Percentiles rank a stretch among this genome's conserved stretches.
These are phyloP conservation scores for Plasmodium knowlesi DNA, from an alignment of 169 alveolate genomes.

Conservation along the genomic window DNA sequence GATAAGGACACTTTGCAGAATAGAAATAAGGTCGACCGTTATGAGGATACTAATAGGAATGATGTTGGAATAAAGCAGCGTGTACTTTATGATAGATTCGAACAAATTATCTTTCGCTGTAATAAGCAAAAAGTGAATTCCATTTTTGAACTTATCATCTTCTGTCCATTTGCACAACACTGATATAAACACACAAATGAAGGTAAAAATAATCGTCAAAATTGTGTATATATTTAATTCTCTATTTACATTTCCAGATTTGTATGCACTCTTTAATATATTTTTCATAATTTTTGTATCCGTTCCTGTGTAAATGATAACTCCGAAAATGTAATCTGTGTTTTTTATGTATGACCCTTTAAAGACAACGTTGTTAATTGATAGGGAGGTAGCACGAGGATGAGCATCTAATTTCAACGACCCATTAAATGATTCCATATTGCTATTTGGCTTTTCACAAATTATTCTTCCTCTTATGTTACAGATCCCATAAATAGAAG, in stretches of 20 bases:
- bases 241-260: constrained; percentile 79
- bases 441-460: constrained; percentile 84
- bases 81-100: constrained; percentile 59
- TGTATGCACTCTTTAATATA: constrained; percentile 71
- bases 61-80: constrained; percentile 42
- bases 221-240: constrained; percentile 79
- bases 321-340: constrained; percentile 83
- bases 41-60: constrained; percentile 70
- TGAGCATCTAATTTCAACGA: constrained; percentile 83
- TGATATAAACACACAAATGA: constrained; percentile 62
- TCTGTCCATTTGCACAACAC: constrained; percentile 75
- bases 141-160: constrained; percentile 68
- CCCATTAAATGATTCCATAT: constrained; percentile 83
- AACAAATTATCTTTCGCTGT: constrained; percentile 48
- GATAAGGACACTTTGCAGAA: constrained; percentile 50
- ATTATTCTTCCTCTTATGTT: constrained; percentile 81
- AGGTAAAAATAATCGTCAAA: constrained; percentile 30
- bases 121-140: constrained; percentile 35
- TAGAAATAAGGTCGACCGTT: constrained; percentile 57
- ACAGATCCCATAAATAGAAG: constrained; percentile 81
- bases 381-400: constrained; percentile 83
- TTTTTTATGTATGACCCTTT: constrained; percentile 83
- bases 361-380: constrained; percentile 81
- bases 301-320: constrained; percentile 83
- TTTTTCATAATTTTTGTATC: constrained; percentile 86